Evolutionary conservation across 1,139 yeast genomes (phyloP).

Genomic region (Ogataea hybrid): DNA sequence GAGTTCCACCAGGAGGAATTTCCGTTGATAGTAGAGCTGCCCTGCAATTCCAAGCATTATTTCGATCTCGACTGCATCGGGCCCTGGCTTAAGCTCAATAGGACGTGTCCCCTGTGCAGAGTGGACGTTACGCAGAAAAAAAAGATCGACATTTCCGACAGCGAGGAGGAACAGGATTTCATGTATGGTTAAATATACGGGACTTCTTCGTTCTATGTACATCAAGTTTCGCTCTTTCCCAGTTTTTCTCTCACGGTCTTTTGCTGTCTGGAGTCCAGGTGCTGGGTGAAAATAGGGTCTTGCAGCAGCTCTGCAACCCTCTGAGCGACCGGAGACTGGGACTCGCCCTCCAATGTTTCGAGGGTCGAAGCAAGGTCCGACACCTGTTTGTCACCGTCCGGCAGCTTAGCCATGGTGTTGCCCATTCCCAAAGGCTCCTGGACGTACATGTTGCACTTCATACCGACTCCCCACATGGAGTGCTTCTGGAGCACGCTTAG

Average conservation of each 20-base stretch:
- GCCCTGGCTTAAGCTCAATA: slow-evolving; percentile 79
- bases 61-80: slow-evolving; percentile 90
- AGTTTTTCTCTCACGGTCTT: slow-evolving; percentile 18
- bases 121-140: slow-evolving; percentile 54
- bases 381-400: slow-evolving; percentile 20
- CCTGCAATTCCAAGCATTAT: slow-evolving; percentile 68
- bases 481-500: slow-evolving; percentile 77
- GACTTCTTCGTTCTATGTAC: slow-evolving; percentile 4
- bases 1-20: slow-evolving; percentile 68
- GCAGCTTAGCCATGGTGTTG: slow-evolving; percentile 29
- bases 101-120: slow-evolving; percentile 89
- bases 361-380: slow-evolving; percentile 23
- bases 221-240: slow-evolving; percentile 8
- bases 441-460: slow-evolving; percentile 68
- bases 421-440: slow-evolving; percentile 52
- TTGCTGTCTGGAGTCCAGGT: slow-evolving; percentile 31
- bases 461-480: slow-evolving; percentile 77
- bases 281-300: slow-evolving; percentile 59
- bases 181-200: slow-evolving; percentile 28
- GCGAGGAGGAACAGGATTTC: slow-evolving; percentile 66
- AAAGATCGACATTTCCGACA: slow-evolving; percentile 45
- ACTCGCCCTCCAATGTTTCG: slow-evolving; percentile 23
- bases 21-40: slow-evolving; percentile 78
- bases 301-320: slow-evolving; percentile 75
- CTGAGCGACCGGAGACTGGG: slow-evolving; percentile 56